Conservation (phyloP, 176 grass and related monocot species). For the Oryza coarctata region DNA sequence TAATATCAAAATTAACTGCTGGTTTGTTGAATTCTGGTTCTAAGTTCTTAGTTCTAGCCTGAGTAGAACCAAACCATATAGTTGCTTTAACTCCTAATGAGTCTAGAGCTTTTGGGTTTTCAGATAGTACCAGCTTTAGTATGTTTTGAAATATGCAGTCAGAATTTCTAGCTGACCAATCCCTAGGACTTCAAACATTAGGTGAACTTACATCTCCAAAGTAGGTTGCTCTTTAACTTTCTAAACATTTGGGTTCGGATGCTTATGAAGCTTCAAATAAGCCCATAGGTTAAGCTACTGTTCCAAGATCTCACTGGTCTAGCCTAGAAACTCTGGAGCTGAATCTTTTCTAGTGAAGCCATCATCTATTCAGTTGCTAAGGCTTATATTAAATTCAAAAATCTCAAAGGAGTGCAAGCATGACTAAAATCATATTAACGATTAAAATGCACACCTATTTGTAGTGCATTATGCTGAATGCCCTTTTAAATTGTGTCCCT, state of each 20-base stretch:
- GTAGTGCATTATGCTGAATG: background rate
- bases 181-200: conserved; percentile 7
- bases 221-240: background rate
- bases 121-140: background rate
- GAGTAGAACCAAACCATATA: conserved; percentile 15
- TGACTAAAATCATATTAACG: conserved; percentile 5
- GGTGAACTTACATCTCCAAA: conserved; percentile 7
- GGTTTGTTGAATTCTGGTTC: background rate
- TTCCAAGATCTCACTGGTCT: background rate
- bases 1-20: background rate
- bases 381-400: background rate
- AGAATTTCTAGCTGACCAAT: background rate
- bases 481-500: conserved; percentile 23
- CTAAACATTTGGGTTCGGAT: background rate
- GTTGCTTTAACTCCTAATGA: background rate
- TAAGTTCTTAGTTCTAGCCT: background rate
- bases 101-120: background rate
- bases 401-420: conserved; percentile 11
- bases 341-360: conserved; percentile 6
- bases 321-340: background rate
- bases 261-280: background rate
- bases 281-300: background rate
- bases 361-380: background rate
- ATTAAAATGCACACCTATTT: background rate
- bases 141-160: conserved; percentile 19